These are phyloP conservation scores for Pleurotus giganteus DNA, from an alignment of 768 basidiomycete genomes.

Conservation along the genomic window DNA sequence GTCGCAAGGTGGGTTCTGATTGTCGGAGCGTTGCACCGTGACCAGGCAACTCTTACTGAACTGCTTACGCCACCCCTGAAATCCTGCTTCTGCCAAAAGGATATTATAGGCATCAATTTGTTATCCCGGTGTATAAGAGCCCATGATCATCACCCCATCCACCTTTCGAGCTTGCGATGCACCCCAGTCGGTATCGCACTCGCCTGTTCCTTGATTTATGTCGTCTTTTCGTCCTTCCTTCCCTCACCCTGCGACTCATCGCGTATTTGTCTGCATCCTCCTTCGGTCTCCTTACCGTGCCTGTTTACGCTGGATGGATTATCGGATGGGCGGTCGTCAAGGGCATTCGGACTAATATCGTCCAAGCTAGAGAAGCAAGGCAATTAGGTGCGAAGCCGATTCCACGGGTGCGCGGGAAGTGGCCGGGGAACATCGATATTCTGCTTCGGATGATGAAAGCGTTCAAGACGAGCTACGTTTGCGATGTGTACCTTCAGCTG, in stretches of 20 bases:
- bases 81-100: neutral
- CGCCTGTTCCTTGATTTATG: conserved; percentile 48
- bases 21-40: neutral
- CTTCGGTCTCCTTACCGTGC: conserved; percentile 35
- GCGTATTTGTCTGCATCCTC: conserved; percentile 24
- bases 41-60: neutral
- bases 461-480: conserved; percentile 57
- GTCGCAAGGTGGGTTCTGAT: neutral
- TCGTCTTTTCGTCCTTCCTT: conserved; percentile 39
- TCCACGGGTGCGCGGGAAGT: conserved; percentile 61
- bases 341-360: conserved; percentile 29
- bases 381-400: conserved; percentile 49
- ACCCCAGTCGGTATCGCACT: conserved; percentile 45
- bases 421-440: conserved; percentile 79
- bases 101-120: neutral
- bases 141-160: neutral
- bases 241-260: conserved; percentile 28
- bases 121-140: conserved; percentile 1
- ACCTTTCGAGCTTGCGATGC: conserved; percentile 24
- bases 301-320: conserved; percentile 39
- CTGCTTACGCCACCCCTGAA: neutral
- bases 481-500: conserved; percentile 61
- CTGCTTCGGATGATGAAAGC: conserved; percentile 53
- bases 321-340: conserved; percentile 36
- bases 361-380: conserved; percentile 42